These are phyloP conservation scores for Dendrobium catenatum DNA, from an alignment of 106 monocot genomes.

Conservation along the genomic window DNA sequence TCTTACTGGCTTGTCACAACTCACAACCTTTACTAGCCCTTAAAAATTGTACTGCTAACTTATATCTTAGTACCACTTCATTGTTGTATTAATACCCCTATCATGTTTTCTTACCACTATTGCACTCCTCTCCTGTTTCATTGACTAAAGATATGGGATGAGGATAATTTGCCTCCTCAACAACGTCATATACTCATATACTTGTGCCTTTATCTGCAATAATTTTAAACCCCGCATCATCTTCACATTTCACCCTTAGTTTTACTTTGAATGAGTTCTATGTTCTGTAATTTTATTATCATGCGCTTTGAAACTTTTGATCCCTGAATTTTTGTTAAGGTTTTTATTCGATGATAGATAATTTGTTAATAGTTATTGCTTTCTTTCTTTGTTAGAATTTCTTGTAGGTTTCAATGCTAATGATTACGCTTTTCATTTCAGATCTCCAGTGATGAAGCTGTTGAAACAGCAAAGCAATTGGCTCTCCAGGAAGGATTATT, in stretches of 20 bases:
- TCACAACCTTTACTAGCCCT: neutral
- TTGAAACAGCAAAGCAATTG: constrained; percentile 93
- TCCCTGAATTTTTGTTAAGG: neutral
- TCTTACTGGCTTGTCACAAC: neutral
- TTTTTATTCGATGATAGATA: neutral
- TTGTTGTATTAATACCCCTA: neutral
- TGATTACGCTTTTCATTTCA: constrained; percentile 13
- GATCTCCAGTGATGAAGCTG: constrained; percentile 93
- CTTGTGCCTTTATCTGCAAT: neutral
- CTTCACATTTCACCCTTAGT: neutral
- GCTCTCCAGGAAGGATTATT: constrained; percentile 94
- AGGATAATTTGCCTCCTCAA: neutral
- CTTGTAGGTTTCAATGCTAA: neutral
- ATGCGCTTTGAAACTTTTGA: neutral
- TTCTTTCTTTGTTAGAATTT: neutral
- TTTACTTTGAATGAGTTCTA: neutral
- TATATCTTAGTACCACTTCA: neutral
- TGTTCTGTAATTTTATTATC: neutral
- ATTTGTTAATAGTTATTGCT: neutral
- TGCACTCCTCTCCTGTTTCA: neutral
- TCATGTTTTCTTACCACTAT: neutral
- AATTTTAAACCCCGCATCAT: neutral
- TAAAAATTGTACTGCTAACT: neutral
- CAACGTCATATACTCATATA: neutral
- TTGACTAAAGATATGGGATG: neutral